These are phyloP conservation scores for Verbascum thapsus DNA, from an alignment of 257 asterid species.

Conservation along the genomic window DNA sequence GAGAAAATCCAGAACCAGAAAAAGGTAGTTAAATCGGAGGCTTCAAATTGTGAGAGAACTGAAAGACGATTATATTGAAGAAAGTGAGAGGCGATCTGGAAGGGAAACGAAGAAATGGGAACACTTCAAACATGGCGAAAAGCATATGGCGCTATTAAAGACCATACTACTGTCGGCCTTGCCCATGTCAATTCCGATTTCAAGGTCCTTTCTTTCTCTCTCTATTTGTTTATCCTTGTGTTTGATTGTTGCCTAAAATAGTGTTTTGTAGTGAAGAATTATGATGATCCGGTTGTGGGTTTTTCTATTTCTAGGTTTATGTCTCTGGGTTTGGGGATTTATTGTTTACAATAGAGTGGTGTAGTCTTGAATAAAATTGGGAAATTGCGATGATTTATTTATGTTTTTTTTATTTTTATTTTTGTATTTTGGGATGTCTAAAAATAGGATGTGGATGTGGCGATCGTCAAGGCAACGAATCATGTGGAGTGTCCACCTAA, in stretches of 20 bases:
- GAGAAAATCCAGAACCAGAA: no score
- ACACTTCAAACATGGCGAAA: constrained; percentile 94
- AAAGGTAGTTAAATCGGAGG: constrained; percentile 20
- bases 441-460: constrained; percentile 95
- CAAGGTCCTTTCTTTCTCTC: constrained; percentile 51
- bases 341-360: constrained; percentile 31
- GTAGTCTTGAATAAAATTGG: constrained; percentile 6
- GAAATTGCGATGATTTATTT: constrained; percentile 26
- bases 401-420: constrained; percentile 12
- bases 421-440: constrained; percentile 35
- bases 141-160: constrained; percentile 90
- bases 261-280: constrained; percentile 18
- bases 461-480: constrained; percentile 98
- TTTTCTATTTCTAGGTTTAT: neutral
- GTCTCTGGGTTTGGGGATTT: constrained; percentile 13
- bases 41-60: neutral
- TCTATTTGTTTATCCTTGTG: neutral
- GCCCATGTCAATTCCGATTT: constrained; percentile 98
- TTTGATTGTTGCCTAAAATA: constrained; percentile 20
- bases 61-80: constrained; percentile 16
- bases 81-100: constrained; percentile 42
- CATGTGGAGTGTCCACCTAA: constrained; percentile 98
- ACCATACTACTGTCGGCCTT: constrained; percentile 89
- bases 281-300: constrained; percentile 29
- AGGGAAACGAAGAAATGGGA: constrained; percentile 76